Percentiles rank a stretch among this genome's conserved stretches.
Conservation (phyloP, 352 stramenopile species). For the Globisporangium paddicum region DNA sequence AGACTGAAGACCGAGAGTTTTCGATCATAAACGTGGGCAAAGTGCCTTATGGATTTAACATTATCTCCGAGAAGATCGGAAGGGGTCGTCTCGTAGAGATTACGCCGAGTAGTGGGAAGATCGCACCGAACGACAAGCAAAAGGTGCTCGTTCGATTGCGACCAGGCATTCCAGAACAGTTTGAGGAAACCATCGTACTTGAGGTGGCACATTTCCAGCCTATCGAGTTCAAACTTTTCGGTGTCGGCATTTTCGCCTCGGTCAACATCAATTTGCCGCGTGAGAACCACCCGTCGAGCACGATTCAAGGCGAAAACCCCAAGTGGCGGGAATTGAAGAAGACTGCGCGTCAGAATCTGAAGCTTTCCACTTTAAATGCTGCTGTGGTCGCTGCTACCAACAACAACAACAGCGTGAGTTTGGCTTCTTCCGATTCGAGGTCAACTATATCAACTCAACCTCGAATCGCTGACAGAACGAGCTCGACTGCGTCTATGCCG, state of each 20-base stretch:
- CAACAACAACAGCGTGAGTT: constrained; percentile 1
- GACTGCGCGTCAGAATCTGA: constrained; percentile 35
- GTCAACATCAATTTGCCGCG: constrained; percentile 89
- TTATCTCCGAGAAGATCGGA: constrained; percentile 38
- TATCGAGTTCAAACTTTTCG: constrained; percentile 87
- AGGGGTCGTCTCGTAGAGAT: constrained; percentile 65
- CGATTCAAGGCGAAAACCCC: constrained; percentile 42
- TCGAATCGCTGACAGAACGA: constrained; percentile 29
- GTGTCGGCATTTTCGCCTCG: constrained; percentile 87
- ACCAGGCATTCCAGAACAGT: constrained; percentile 83
- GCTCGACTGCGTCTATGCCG: constrained; percentile 23
- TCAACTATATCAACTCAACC: constrained; percentile 39
- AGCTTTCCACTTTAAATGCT: constrained; percentile 24
- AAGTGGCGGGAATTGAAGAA: constrained; percentile 81
- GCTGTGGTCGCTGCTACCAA: constrained; percentile 16
- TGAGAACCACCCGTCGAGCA: constrained; percentile 54
- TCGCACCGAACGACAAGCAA: constrained; percentile 88
- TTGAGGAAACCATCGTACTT: constrained; percentile 88
- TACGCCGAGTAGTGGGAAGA: constrained; percentile 71
- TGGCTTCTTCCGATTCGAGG: constrained; percentile 41
- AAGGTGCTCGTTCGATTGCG: constrained; percentile 83
- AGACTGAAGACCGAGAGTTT: constrained; percentile 90
- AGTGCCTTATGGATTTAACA: constrained; percentile 87
- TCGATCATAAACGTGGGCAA: constrained; percentile 90
- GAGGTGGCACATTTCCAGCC: constrained; percentile 95